Base-by-base conservation (phyloP, 2,329 filamentous ascomycete genomes). In the Ceratocystis lukuohia region DNA sequence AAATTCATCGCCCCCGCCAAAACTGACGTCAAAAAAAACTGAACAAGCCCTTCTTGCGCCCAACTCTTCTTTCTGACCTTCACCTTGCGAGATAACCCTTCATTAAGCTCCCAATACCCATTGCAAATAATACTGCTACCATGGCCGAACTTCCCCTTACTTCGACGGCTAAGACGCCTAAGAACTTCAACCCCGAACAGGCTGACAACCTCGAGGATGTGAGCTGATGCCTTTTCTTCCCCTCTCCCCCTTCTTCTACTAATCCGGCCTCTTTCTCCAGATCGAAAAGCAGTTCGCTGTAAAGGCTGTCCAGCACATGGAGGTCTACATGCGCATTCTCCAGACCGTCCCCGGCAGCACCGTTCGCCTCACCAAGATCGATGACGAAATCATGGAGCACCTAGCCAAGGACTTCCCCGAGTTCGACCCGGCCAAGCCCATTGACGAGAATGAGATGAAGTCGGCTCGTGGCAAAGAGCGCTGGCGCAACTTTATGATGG, bases 281-380 rank as follows among this genome's bases (percentile, higher is more conserved):
- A 96, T 99, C 75, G 94, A 99, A 83, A 96, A 96, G 82, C 94
- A 97, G 77, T 99, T 99, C 73, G 94, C 94, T 37, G 94, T 99
- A 72, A 97, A 97, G 81, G 92, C 88, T 64, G 94, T 97, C 46
- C 89, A 96, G 77, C 94, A 99, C 77, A 90, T 99, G 83, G 84
- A 90, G 74, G 96, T 93, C 62, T 97, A 99, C 82, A 99, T 93
- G 93, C 82, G 87, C 64, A 93, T 99, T 74, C 88, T 99, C 72
- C 88, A 96, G 77, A 91, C 88, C 74, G 84, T 96, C 71, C 89
- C 85, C 71, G 94, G 93, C 71, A 96, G 91, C n/a, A 80, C 86
- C 69, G 81, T 99, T 68, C 89, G 91, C 69, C 84, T 99, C 69
- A 99, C 94, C 69, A 94, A 93, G 79, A 83, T 95, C 72, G 94